Evolutionary conservation across 2,329 filamentous ascomycete species (phyloP), one percentile per base, ranked within the genome.

Genomic region (Lachnellula cervina): DNA sequence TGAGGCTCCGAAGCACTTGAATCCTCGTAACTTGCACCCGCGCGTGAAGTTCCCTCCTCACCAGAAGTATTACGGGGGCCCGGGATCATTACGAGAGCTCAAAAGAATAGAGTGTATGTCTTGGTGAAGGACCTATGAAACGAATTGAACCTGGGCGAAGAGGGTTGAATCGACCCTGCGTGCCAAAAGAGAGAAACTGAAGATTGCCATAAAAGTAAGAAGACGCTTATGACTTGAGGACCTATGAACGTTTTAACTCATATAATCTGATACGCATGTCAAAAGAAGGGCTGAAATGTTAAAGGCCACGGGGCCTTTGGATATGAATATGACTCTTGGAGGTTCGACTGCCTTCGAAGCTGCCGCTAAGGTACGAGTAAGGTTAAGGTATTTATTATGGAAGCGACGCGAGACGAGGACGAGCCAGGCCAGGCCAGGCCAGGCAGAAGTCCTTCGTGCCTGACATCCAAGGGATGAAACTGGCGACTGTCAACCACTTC

Each of bases 201-300:
- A 44, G 14, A 17, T 21, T 17, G 42, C 42, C 19, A 44, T 44
- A 23, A 44, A 44, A 43, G 14, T 14, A 45, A 21, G 17, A 17
- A 21, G 44, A 2, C 23, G 34, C 34, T 40, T 35, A n/a, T 43
- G 37, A 50, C 43, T 37, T 4, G 28, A 28, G 40, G 49, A 52
- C 40, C 51, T 58, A 40, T 51, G 50, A 9, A 25, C 5, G 42
- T 4, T 23, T 32, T 14, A 42, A 45, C 40, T 50, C 42, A 55
- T 40, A 17, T 43, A 13, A 28, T n/a, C 21, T 49, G 17, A 51
- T 44, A 38, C 17, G 16, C 38, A 53, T 57, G 59, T 62, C 62
- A 63, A 60, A 38, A 45, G 42, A 64, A 63, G 59, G 61, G 62
- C 62, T 61, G 55, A 57, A 42, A 46, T 42, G 32, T 19, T 32